Evolutionary conservation across 1,284 basidiomycete species (phyloP), one percentile per base, ranked within the genome.

Genomic region (Xerocomus minutiporus): DNA sequence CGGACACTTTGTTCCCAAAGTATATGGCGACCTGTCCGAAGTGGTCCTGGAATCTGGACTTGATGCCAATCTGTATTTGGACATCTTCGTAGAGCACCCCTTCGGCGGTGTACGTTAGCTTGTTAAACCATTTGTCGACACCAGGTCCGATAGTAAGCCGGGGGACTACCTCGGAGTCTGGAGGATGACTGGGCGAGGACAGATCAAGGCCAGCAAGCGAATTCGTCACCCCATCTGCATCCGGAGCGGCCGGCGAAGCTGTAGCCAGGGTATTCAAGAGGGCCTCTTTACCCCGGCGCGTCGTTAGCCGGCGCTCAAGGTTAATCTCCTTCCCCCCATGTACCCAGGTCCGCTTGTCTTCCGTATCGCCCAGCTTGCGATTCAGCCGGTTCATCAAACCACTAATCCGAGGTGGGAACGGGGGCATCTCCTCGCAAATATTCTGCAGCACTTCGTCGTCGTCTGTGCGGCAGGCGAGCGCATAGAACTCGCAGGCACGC

Each of bases 391-490:
- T 88, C 39, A 97, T 75, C 15, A 99, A 78, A 7, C 95, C 87
- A 55, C 93, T 97, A 60, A 93, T 91, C 48, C 95, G 85, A 52
- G 97, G 91, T 1, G 95, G 93, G 79, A 97, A 99, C 1, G 96
- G 93, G 6, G 97, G 97, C 87, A 99, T 99, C 73, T 99, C 97
- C 68, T 98, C 97, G 71, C 95, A 98, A 12, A 99, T 85, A 53
- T 91, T 90, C 67, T 95, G 91, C 50, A 99, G 75, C 39, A 98
- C 78, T 62, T 95, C 94, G 64, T 98, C 94, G 40, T 93, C 88
- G 41, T 95, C 92, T 28, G 85, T 74, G 23, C 90, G 79, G 17
- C 78, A 84, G 8, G 93, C 87, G 15, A 98, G 78, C 0, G 91
- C 88, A 57, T 90, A 89, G 69, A 93, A 97, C 71, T 98, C 94